These are phyloP conservation scores for Lachnellula hyalina DNA, from an alignment of 2,329 filamentous ascomycete genomes.

Conservation along the genomic window DNA sequence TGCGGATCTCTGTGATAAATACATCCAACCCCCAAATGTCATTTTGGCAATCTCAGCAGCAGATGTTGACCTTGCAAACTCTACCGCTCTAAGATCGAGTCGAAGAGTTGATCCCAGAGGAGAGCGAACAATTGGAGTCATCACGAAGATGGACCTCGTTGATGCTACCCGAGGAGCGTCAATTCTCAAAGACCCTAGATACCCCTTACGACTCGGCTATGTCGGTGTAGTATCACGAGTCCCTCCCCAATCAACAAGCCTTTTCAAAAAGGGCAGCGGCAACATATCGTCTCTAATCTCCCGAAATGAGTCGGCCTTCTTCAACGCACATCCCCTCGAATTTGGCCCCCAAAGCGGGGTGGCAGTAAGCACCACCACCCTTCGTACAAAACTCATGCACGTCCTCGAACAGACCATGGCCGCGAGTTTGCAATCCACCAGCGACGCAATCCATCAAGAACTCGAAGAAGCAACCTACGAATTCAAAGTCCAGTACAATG, in stretches of 20 bases:
- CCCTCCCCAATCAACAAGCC: conserved; percentile 53
- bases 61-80: conserved; percentile 95
- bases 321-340: conserved; percentile 74
- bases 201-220: conserved; percentile 90
- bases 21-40: conserved; percentile 92
- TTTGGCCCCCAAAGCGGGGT: conserved; percentile 71
- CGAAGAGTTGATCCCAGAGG: conserved; percentile 88
- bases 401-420: conserved; percentile 98
- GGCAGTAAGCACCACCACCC: conserved; percentile 73
- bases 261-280: conserved; percentile 78
- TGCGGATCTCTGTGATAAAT: conserved; percentile 92
- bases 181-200: conserved; percentile 84
- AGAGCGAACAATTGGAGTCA: conserved; percentile 95
- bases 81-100: conserved; percentile 83
- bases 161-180: conserved; percentile 72
- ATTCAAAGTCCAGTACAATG: conserved; percentile 99
- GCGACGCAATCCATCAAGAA: conserved; percentile 89
- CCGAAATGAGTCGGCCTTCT: conserved; percentile 84
- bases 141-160: conserved; percentile 98
- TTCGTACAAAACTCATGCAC: conserved; percentile 95
- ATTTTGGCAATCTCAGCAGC: conserved; percentile 96
- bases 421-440: conserved; percentile 79
- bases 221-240: conserved; percentile 89
- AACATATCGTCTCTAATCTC: conserved; percentile 78
- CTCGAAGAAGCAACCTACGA: conserved; percentile 96